phyloP scores from a whole-genome alignment of 495 filamentous ascomycete species.

The Penicillium arizonense region DNA sequence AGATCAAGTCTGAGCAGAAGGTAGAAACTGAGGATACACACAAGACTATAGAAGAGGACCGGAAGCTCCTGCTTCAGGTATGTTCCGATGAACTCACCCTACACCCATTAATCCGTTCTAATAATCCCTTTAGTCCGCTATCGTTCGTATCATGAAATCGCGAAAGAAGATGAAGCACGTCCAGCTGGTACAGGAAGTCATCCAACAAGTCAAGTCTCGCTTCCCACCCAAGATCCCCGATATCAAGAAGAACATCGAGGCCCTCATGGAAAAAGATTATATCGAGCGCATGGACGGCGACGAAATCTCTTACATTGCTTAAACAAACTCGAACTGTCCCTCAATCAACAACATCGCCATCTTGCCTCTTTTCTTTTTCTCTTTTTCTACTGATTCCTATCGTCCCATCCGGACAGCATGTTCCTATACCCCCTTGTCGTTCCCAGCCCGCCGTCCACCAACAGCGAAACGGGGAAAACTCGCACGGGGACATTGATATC shows the following conservation, averaged over 20 bases:
- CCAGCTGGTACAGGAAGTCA: conserved; percentile 88
- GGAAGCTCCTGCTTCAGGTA: conserved; percentile 95
- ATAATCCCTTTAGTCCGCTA: conserved; percentile 70
- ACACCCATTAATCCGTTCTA: conserved; percentile 11
- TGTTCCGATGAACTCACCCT: conserved; percentile 31
- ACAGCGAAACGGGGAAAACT: neutral
- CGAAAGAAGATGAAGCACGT: conserved; percentile 98
- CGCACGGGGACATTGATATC: neutral
- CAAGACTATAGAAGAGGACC: conserved; percentile 98
- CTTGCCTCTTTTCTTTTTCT: conserved; percentile 7
- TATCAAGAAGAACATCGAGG: conserved; percentile 99
- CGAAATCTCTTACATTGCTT: conserved; percentile 89
- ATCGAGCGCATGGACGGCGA: conserved; percentile 93
- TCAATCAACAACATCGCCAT: neutral
- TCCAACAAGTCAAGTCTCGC: conserved; percentile 88
- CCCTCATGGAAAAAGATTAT: conserved; percentile 98
- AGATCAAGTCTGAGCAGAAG: conserved; percentile 91
- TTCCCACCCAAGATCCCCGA: conserved; percentile 91
- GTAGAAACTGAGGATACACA: conserved; percentile 95
- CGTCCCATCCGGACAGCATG: neutral
- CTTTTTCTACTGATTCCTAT: conserved; percentile 12
- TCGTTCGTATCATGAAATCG: conserved; percentile 99
- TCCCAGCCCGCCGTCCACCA: neutral
- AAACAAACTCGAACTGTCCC: conserved; percentile 14
- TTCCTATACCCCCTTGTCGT: neutral